These are phyloP conservation scores for Aspergillus coremiiformis DNA, from an alignment of 495 filamentous ascomycete genomes.

Conservation along the genomic window DNA sequence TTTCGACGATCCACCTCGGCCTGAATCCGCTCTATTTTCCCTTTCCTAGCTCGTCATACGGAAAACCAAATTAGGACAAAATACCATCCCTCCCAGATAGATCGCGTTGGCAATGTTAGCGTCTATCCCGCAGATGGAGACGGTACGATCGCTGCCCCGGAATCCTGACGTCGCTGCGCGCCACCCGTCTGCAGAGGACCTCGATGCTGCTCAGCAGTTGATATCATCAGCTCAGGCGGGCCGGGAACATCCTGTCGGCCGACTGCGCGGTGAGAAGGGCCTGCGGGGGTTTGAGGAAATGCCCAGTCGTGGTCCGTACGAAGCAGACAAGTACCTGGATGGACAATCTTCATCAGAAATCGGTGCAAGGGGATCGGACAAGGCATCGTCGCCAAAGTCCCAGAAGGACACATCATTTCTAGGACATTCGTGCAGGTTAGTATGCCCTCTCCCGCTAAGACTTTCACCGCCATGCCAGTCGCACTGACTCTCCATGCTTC, in stretches of 20 bases:
- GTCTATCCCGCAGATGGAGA: slow-evolving; percentile 37
- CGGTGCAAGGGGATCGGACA: slow-evolving; percentile 11
- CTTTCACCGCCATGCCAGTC: neutral
- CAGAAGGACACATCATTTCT: slow-evolving; percentile 37
- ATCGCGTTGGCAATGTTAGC: slow-evolving; percentile 32
- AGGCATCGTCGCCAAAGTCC: slow-evolving; percentile 28
- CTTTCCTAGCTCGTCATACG: neutral
- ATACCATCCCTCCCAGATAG: neutral
- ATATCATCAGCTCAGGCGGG: slow-evolving; percentile 40
- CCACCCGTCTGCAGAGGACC: slow-evolving; percentile 40
- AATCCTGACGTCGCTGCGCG: slow-evolving; percentile 27
- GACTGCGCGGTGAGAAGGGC: slow-evolving; percentile 17
- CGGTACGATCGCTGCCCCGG: slow-evolving; percentile 31
- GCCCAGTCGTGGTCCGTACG: slow-evolving; percentile 4
- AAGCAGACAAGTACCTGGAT: slow-evolving; percentile 10
- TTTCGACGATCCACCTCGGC: slow-evolving; percentile 15
- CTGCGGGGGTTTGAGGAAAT: slow-evolving; percentile 11
- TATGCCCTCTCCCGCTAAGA: neutral
- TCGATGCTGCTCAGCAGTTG: slow-evolving; percentile 42
- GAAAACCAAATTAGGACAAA: neutral
- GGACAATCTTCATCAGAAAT: slow-evolving; percentile 5
- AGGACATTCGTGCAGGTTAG: slow-evolving; percentile 52
- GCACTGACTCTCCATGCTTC: slow-evolving; percentile 16
- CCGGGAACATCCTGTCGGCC: slow-evolving; percentile 32
- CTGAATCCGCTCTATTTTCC: slow-evolving; percentile 1